A percentile compares a stretch with the other conserved stretches of the same genome.
Conservation (phyloP, 495 filamentous ascomycete species). For the Penicillium egyptiacum region DNA sequence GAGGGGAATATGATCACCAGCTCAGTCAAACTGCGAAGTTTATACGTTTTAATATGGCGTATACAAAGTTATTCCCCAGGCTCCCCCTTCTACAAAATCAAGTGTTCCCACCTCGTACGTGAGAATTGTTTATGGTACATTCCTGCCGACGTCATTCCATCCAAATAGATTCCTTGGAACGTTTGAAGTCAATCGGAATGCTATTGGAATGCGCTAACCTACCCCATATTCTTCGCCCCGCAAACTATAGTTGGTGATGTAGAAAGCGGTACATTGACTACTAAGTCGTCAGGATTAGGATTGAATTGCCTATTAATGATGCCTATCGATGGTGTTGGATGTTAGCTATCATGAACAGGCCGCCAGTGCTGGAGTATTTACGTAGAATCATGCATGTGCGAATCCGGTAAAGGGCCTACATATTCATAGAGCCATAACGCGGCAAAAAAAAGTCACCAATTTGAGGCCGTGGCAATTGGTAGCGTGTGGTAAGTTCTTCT, state of each 20-base stretch:
- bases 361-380: background rate
- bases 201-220: background rate
- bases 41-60: background rate
- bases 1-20: background rate
- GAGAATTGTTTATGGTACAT: background rate
- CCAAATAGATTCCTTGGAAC: too few species aligned
- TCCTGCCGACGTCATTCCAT: background rate
- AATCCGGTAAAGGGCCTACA: background rate
- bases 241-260: background rate
- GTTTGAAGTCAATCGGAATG: background rate
- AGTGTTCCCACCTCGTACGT: background rate
- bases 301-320: background rate
- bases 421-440: background rate
- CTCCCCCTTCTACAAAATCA: background rate
- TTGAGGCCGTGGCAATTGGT: conserved; percentile 27
- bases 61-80: background rate
- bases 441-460: background rate
- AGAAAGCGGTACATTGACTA: background rate
- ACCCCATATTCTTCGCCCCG: conserved; percentile 1
- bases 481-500: conserved; percentile 20
- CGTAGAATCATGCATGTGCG: background rate
- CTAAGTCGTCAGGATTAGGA: background rate
- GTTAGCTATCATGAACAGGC: background rate
- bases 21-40: background rate
- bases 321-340: background rate